Conservation (phyloP, 2,329 filamentous ascomycete genomes). For the Dryadomyces quercivorus region DNA sequence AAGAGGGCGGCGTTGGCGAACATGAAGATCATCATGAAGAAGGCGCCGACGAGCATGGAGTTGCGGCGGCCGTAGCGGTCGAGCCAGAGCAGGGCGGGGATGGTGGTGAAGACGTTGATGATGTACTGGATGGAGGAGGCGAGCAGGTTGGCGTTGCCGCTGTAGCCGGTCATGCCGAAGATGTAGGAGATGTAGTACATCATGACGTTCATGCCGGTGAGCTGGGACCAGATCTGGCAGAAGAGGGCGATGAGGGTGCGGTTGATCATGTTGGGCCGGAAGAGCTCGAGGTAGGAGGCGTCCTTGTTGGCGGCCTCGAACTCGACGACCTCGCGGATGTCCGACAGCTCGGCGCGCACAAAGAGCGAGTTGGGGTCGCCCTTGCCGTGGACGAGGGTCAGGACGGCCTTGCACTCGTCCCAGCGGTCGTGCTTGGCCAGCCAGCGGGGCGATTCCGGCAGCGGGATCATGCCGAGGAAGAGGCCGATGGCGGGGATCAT, state of each 20-base stretch:
- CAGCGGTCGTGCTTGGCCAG: constrained; percentile 34
- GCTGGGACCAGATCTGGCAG: constrained; percentile 63
- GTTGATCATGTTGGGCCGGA: constrained; percentile 63
- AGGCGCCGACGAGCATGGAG: constrained; percentile 52
- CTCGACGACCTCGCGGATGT: constrained; percentile 62
- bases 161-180: constrained; percentile 60
- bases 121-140: constrained; percentile 62
- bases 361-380: constrained; percentile 53
- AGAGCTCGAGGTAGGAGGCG: constrained; percentile 59
- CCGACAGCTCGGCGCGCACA: constrained; percentile 54
- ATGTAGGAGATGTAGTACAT: constrained; percentile 61
- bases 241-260: constrained; percentile 60
- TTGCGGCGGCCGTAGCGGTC: constrained; percentile 64
- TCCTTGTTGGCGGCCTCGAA: constrained; percentile 60
- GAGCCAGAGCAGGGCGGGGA: constrained; percentile 63
- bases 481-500: constrained; percentile 31
- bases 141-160: constrained; percentile 41
- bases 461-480: constrained; percentile 26
- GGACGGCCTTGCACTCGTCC: constrained; percentile 32
- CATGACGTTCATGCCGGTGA: constrained; percentile 69
- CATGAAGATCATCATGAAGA: constrained; percentile 46
- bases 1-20: constrained; percentile 34
- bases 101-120: constrained; percentile 70
- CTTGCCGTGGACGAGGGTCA: constrained; percentile 47
- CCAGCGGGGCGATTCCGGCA: constrained; percentile 39